phyloP scores from a whole-genome alignment of 495 filamentous ascomycete species.

The Podospora tetraspora region DNA sequence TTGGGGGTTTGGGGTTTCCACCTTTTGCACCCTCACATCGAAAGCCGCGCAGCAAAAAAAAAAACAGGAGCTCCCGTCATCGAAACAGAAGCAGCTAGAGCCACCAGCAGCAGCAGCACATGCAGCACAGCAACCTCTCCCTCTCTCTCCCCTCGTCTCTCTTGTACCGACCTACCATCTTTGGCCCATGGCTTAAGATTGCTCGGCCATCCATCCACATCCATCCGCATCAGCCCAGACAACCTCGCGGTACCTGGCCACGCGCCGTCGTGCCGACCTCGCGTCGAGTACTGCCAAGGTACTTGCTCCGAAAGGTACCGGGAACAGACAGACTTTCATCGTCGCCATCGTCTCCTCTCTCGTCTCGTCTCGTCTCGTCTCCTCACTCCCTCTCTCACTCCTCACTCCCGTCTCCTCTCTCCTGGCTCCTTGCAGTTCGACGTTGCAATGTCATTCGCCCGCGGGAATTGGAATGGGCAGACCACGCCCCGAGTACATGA shows the following conservation, averaged over 20 bases:
- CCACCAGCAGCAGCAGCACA: constrained; percentile 3
- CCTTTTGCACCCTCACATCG: constrained; percentile 15
- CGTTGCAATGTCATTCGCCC: constrained; percentile 18
- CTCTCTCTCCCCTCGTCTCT: not conserved
- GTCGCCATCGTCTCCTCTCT: too few relatives aligned
- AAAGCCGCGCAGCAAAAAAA: constrained; percentile 19
- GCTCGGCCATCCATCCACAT: not conserved
- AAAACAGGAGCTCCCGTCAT: constrained; percentile 3
- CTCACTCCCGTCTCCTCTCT: not conserved
- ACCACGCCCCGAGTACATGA: constrained; percentile 4
- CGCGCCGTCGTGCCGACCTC: not conserved
- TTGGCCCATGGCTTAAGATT: not conserved
- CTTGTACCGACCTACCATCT: not conserved
- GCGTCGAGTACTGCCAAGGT: not conserved
- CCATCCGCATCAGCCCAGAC: not conserved
- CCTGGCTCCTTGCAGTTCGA: constrained; percentile 8
- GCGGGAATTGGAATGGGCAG: not conserved
- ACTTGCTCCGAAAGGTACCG: not conserved
- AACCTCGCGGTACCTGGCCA: not conserved
- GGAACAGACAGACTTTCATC: too few relatives aligned
- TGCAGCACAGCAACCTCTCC: not conserved
- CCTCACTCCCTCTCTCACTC: too few relatives aligned
- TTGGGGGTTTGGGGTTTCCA: constrained; percentile 20
- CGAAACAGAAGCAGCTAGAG: constrained; percentile 5
- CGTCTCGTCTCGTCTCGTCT: too few relatives aligned